phyloP scores from a whole-genome alignment of 192 early-diverging fungal species.

The Coemansia pectinata region DNA sequence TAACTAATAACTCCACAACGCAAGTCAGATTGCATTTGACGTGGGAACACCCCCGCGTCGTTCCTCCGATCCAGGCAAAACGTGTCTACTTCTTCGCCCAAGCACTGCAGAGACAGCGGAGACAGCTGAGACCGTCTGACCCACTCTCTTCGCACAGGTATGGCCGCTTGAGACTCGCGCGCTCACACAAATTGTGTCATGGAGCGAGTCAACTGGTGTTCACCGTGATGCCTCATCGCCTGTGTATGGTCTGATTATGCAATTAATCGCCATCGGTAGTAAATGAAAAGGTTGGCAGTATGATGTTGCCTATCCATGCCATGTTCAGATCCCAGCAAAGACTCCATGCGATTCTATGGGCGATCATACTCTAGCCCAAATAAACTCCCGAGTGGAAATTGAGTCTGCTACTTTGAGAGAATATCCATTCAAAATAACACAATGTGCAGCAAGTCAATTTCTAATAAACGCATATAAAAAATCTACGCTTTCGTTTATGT shows the following conservation, averaged over 20 bases:
- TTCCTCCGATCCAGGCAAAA: not conserved
- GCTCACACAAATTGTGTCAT: not conserved
- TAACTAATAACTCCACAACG: conserved; percentile 16
- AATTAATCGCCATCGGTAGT: not conserved
- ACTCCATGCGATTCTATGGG: not conserved
- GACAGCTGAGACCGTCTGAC: conserved; percentile 3
- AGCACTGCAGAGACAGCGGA: not conserved
- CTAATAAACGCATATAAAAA: no score
- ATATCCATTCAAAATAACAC: no score
- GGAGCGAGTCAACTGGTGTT: not conserved
- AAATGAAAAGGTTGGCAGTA: not conserved
- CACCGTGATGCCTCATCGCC: not conserved
- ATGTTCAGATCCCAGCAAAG: not conserved
- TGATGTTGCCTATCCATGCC: not conserved
- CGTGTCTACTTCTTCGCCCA: conserved; percentile 3
- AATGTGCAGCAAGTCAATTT: no score
- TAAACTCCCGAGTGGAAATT: no score
- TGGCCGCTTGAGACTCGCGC: not conserved
- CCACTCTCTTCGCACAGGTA: not conserved
- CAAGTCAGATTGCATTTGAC: not conserved
- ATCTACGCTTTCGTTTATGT: no score
- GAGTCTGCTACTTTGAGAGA: no score
- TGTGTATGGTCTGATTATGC: not conserved
- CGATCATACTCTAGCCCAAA: not conserved
- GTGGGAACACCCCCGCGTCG: conserved; percentile 1